A percentile compares a stretch with the other conserved stretches of the same genome.
These are phyloP conservation scores for Pichia sp. DNA, from an alignment of 1,139 yeast genomes.

Conservation along the genomic window DNA sequence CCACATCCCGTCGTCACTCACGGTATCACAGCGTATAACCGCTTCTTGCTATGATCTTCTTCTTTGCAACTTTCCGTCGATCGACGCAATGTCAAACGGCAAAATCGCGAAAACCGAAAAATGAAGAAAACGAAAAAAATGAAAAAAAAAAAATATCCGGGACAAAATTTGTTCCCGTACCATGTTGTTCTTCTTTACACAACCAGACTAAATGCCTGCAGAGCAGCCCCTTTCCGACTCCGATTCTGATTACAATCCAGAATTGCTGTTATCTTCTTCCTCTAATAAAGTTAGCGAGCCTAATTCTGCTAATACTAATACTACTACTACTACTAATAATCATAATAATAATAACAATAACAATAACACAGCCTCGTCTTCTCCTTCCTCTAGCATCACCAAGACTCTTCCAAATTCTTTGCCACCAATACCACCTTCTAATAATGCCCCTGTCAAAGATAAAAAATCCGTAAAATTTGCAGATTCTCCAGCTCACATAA, in stretches of 20 bases:
- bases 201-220: too few species aligned
- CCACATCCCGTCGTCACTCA: too few species aligned
- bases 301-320: background rate
- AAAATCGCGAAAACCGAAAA: too few species aligned
- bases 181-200: background rate
- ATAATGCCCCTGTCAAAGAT: conserved; percentile 1
- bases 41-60: too few species aligned
- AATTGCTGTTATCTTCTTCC: background rate
- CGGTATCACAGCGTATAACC: too few species aligned
- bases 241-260: conserved; percentile 16
- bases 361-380: background rate
- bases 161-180: too few species aligned
- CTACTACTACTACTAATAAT: background rate
- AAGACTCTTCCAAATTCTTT: background rate
- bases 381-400: background rate
- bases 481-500: conserved; percentile 1
- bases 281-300: background rate
- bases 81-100: too few species aligned
- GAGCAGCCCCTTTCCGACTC: too few species aligned
- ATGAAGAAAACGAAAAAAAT: too few species aligned
- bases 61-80: too few species aligned
- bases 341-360: too few species aligned
- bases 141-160: too few species aligned
- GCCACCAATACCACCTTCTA: background rate
- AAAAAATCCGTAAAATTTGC: conserved; percentile 11